phyloP scores from a whole-genome alignment of 2,329 filamentous ascomycete species.

The Colletotrichum navitas region DNA sequence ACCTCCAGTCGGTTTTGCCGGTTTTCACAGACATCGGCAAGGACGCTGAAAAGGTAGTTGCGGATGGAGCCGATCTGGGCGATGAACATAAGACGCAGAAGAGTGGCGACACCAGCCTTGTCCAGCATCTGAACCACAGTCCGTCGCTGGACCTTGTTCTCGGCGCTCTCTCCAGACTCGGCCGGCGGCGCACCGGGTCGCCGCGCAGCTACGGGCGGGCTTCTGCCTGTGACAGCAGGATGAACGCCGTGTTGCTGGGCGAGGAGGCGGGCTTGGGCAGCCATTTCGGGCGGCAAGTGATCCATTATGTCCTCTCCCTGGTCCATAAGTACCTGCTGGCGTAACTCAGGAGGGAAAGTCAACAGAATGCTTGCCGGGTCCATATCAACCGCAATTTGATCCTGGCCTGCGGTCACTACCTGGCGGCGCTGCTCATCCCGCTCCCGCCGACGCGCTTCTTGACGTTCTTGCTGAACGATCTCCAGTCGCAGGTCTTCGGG shows the following conservation, averaged over 20 bases:
- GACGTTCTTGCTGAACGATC: constrained; percentile 89
- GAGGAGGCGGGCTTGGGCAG: constrained; percentile 78
- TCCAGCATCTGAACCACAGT: constrained; percentile 97
- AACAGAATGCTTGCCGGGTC: constrained; percentile 93
- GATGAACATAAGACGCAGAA: constrained; percentile 98
- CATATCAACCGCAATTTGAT: constrained; percentile 75
- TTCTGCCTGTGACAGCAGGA: constrained; percentile 50
- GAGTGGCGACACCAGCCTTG: constrained; percentile 93
- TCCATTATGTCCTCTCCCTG: constrained; percentile 90
- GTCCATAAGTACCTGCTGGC: constrained; percentile 89
- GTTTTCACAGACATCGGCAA: constrained; percentile 94
- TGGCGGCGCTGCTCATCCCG: constrained; percentile 84
- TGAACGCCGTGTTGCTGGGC: constrained; percentile 48
- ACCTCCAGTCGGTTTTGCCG: constrained; percentile 96
- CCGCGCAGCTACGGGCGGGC: constrained; percentile 46
- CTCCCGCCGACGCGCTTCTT: constrained; percentile 88
- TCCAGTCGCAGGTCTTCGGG: constrained; percentile 92
- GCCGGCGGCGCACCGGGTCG: constrained; percentile 35
- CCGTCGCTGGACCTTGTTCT: constrained; percentile 79
- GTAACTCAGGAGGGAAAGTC: constrained; percentile 85
- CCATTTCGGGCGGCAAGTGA: constrained; percentile 85
- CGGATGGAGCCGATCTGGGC: constrained; percentile 90
- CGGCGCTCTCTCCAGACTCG: constrained; percentile 56
- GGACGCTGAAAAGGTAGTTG: constrained; percentile 84
- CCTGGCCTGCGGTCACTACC: constrained; percentile 67